Evolutionary conservation across 208 protist species (phyloP).

Genomic region (Leishmania aethiopica): DNA sequence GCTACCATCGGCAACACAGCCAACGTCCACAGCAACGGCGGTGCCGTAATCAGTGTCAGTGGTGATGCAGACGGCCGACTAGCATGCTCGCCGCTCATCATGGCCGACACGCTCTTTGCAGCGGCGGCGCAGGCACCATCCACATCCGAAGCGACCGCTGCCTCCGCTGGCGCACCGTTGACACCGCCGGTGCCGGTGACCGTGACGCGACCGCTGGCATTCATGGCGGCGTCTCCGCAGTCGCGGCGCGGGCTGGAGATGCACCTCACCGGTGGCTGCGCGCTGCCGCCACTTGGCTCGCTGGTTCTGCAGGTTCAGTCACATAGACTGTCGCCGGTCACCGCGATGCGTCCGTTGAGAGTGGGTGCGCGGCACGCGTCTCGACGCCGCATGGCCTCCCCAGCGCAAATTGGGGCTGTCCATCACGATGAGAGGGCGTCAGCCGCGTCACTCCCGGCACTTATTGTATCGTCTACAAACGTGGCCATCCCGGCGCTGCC

Average conservation of each 20-base stretch:
- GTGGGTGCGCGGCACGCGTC: background rate
- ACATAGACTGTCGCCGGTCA: background rate
- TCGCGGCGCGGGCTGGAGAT: slow-evolving; percentile 43
- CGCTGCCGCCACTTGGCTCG: slow-evolving; percentile 39
- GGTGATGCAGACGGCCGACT: background rate
- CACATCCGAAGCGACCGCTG: background rate
- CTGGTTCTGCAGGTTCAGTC: slow-evolving; percentile 41
- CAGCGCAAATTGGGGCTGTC: too few relatives aligned
- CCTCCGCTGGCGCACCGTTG: background rate
- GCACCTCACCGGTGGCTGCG: slow-evolving; percentile 38
- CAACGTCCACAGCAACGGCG: background rate
- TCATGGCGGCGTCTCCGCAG: slow-evolving; percentile 38
- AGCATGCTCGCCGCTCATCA: background rate
- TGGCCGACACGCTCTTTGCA: slow-evolving; percentile 10
- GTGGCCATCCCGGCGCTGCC: background rate
- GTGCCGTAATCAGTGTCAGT: background rate
- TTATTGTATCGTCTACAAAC: slow-evolving; percentile 23
- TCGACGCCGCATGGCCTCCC: background rate
- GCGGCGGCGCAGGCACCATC: slow-evolving; percentile 12
- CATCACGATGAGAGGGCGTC: background rate
- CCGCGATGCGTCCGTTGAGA: background rate
- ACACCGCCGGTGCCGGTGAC: slow-evolving; percentile 1
- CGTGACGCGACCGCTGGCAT: slow-evolving; percentile 41
- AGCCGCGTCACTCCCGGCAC: background rate
- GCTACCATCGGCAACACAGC: background rate